Evolutionary conservation across 805 yeast genomes (phyloP).

Genomic region (Ogataea angusta): DNA sequence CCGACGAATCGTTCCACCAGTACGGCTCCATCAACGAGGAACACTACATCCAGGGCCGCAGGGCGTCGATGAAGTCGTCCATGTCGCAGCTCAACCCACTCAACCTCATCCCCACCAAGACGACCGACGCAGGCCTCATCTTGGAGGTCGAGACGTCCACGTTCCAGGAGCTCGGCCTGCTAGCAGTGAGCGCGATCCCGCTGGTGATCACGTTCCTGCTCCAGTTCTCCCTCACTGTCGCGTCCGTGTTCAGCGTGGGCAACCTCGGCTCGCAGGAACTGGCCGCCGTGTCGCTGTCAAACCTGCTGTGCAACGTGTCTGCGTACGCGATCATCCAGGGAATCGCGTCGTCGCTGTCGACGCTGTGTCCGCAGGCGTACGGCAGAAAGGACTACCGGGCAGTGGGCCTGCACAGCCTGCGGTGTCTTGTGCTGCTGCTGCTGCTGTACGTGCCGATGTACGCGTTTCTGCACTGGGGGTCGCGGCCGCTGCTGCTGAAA

Average conservation of each 20-base stretch:
- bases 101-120: constrained; percentile 22
- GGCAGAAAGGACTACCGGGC: constrained; percentile 49
- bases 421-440: constrained; percentile 46
- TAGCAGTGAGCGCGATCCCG: constrained; percentile 45
- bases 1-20: constrained; percentile 19
- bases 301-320: constrained; percentile 54
- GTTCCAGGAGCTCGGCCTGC: constrained; percentile 36
- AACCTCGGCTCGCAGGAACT: constrained; percentile 55
- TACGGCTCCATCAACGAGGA: constrained; percentile 26
- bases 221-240: constrained; percentile 52
- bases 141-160: constrained; percentile 42
- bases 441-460: constrained; percentile 38
- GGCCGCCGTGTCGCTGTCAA: constrained; percentile 58
- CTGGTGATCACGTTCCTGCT: constrained; percentile 51
- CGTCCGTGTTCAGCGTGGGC: constrained; percentile 55
- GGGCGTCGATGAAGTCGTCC: constrained; percentile 28
- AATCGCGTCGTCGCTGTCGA: constrained; percentile 53
- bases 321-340: constrained; percentile 57
- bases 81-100: constrained; percentile 14
- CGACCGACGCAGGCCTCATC: constrained; percentile 23
- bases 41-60: constrained; percentile 24
- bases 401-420: constrained; percentile 50
- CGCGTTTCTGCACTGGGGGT: constrained; percentile 40
- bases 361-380: constrained; percentile 59
- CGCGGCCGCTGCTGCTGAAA: constrained; percentile 29